Conservation (phyloP, 257 asterid genomes). For the Salvia rosmarinus region DNA sequence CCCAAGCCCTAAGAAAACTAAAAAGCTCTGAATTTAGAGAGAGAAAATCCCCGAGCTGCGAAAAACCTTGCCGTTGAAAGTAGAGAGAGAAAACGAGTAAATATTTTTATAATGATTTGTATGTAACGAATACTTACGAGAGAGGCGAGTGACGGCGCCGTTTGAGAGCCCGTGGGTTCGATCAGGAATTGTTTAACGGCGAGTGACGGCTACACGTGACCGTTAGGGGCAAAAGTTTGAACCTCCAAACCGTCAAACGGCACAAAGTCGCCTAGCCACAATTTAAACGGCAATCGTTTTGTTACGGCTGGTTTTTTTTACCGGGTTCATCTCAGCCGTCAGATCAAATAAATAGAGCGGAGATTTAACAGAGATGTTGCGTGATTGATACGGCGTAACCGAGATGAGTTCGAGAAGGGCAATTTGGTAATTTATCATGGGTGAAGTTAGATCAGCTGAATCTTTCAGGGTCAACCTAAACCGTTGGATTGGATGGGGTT, state of each 20-base stretch:
- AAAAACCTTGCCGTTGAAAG: conserved; percentile 85
- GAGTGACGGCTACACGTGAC: conserved; percentile 57
- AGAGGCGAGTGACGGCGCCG: conserved; percentile 72
- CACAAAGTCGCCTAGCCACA: conserved; percentile 49
- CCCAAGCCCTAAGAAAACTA: conserved; percentile 32
- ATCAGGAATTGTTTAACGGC: conserved; percentile 39
- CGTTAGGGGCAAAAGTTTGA: conserved; percentile 76
- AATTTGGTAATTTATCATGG: conserved; percentile 28
- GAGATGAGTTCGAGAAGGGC: conserved; percentile 25
- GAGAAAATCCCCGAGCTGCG: conserved; percentile 48
- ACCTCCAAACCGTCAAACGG: conserved; percentile 99
- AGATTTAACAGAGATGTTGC: conserved; percentile 29
- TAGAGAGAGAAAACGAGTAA: conserved; percentile 47
- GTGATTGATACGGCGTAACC: conserved; percentile 37
- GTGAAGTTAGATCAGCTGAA: conserved; percentile 22
- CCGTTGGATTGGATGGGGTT: conserved; percentile 34
- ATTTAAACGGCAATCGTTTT: conserved; percentile 22
- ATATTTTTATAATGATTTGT: conserved; percentile 58
- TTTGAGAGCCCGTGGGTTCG: conserved; percentile 47
- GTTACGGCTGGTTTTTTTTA: conserved; percentile 36
- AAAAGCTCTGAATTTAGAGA: conserved; percentile 43
- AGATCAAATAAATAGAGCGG: background rate
- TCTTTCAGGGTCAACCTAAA: conserved; percentile 3
- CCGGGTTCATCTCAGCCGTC: conserved; percentile 51
- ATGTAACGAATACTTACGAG: conserved; percentile 81